Percentiles rank a stretch among this genome's conserved stretches.
Conservation (phyloP, 2,329 filamentous ascomycete genomes). For the Phaeosphaeria sp. region DNA sequence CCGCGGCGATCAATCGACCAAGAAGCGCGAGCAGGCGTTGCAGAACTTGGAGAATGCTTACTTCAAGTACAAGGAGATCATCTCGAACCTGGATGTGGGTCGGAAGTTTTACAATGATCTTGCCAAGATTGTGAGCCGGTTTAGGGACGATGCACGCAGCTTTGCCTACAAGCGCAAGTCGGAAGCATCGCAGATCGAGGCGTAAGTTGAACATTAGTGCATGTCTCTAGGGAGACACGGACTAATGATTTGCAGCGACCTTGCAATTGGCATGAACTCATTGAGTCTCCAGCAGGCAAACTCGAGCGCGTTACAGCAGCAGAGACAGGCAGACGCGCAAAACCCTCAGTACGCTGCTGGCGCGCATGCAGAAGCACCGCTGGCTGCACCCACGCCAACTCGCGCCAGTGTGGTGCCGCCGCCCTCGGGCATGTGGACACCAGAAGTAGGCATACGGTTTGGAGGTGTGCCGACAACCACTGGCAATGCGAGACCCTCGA, state of each 20-base stretch:
- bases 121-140: constrained; percentile 82
- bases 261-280: constrained; percentile 66
- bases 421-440: constrained; percentile 73
- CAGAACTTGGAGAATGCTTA: constrained; percentile 91
- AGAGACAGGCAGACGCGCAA: constrained; percentile 58
- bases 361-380: constrained; percentile 59
- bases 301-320: constrained; percentile 51
- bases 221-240: not conserved
- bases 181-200: constrained; percentile 80
- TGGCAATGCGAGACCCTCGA: constrained; percentile 38
- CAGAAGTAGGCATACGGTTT: constrained; percentile 83
- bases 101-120: constrained; percentile 98
- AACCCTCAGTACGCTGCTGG: constrained; percentile 65
- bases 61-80: constrained; percentile 94
- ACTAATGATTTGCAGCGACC: constrained; percentile 53
- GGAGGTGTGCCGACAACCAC: constrained; percentile 52
- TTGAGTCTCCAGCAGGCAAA: constrained; percentile 59
- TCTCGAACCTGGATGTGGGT: constrained; percentile 88
- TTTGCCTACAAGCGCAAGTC: constrained; percentile 83
- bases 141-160: constrained; percentile 78
- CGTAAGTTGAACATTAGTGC: constrained; percentile 58
- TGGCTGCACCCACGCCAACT: constrained; percentile 57
- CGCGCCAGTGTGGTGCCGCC: constrained; percentile 41
- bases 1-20: constrained; percentile 69
- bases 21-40: constrained; percentile 83